A percentile compares a stretch with the other conserved stretches of the same genome.
phyloP scores from a whole-genome alignment of 1,284 basidiomycete genomes.

The Pseudomicrostroma phylloplanum region DNA sequence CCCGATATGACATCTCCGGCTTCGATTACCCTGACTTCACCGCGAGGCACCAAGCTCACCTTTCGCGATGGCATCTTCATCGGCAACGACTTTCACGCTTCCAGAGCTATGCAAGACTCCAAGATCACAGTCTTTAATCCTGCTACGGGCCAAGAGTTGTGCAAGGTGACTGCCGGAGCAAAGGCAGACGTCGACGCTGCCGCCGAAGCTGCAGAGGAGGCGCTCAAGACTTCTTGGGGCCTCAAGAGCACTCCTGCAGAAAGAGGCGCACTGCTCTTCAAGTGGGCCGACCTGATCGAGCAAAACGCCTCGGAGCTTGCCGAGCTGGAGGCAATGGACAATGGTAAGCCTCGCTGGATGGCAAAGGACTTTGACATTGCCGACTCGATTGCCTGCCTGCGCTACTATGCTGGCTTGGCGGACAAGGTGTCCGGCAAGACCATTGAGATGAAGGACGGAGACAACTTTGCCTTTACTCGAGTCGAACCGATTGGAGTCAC shows the following conservation, averaged over 20 bases:
- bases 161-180: conserved; percentile 18
- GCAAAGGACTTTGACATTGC: conserved; percentile 15
- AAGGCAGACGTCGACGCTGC: conserved; percentile 24
- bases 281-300: conserved; percentile 25
- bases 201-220: conserved; percentile 20
- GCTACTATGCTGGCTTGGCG: conserved; percentile 15
- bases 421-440: conserved; percentile 16
- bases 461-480: conserved; percentile 11
- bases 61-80: conserved; percentile 25
- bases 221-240: conserved; percentile 20
- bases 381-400: conserved; percentile 13
- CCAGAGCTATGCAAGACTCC: conserved; percentile 5
- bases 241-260: conserved; percentile 16
- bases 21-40: too few relatives aligned
- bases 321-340: conserved; percentile 20
- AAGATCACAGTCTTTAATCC: conserved; percentile 23
- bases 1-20: too few relatives aligned
- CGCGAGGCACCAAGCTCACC: conserved; percentile 7
- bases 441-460: conserved; percentile 11
- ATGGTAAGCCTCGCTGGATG: conserved; percentile 23
- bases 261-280: conserved; percentile 14
- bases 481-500: conserved; percentile 14
- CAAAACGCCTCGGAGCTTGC: conserved; percentile 15
- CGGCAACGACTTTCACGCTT: conserved; percentile 18
- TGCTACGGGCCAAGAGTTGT: conserved; percentile 23